A percentile compares a stretch with the other conserved stretches of the same genome.
These are phyloP conservation scores for Conticribra weissflogii DNA, from an alignment of 108 stramenopile genomes.

Conservation along the genomic window DNA sequence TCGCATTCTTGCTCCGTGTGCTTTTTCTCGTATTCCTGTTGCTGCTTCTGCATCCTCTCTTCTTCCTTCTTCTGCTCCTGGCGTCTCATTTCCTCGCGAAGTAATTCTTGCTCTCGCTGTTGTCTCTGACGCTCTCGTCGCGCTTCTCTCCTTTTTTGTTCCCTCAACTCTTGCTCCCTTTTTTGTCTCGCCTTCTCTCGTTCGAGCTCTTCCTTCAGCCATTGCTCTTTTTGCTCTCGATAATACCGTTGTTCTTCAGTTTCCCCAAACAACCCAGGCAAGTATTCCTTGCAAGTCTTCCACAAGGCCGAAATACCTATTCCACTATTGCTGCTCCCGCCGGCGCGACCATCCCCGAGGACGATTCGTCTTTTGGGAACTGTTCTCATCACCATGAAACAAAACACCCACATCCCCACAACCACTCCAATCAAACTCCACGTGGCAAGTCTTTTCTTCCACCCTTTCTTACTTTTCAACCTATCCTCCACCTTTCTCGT, in stretches of 20 bases:
- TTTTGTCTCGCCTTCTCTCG: background rate
- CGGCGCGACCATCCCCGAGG: background rate
- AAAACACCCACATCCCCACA: conserved; percentile 37
- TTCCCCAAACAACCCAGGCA: conserved; percentile 4
- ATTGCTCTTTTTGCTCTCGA: no score
- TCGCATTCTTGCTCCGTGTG: conserved; percentile 21
- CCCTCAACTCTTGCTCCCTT: background rate
- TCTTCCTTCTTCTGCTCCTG: conserved; percentile 4
- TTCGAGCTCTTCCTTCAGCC: background rate
- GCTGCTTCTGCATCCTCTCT: conserved; percentile 10
- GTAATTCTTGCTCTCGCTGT: conserved; percentile 15
- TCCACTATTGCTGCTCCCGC: background rate
- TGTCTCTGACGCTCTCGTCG: background rate
- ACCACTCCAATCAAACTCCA: conserved; percentile 47
- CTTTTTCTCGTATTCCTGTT: conserved; percentile 6
- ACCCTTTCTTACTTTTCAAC: conserved; percentile 39
- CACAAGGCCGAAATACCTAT: conserved; percentile 1
- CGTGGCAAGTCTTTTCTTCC: conserved; percentile 43
- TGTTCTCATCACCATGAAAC: conserved; percentile 48
- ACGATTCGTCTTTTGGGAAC: conserved; percentile 37
- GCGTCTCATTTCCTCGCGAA: background rate
- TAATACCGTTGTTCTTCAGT: no score
- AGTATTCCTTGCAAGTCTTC: background rate
- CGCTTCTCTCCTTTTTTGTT: background rate
- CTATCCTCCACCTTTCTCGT: conserved; percentile 60